phyloP scores from a whole-genome alignment of 495 filamentous ascomycete genomes.

The Chaetomidium leptoderma region DNA sequence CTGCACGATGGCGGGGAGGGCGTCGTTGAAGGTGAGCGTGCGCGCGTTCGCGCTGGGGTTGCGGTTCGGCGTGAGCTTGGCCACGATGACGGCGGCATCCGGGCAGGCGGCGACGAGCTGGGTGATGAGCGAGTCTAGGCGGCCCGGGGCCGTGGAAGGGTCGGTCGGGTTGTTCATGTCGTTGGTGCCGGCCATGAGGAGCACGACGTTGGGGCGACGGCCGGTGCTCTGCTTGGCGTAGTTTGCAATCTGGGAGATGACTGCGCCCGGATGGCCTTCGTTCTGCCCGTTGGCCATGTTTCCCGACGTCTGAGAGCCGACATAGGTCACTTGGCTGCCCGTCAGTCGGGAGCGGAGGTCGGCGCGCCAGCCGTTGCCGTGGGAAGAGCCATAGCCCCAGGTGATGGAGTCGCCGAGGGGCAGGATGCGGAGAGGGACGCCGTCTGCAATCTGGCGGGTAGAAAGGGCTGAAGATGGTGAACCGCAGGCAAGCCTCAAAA shows the following conservation, averaged over 20 bases:
- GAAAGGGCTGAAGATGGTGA: no score
- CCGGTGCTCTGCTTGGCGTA: no score
- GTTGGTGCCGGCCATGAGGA: neutral
- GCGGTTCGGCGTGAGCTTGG: neutral
- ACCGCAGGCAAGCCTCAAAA: no score
- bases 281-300: neutral
- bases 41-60: neutral
- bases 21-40: neutral
- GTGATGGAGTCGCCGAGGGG: slow-evolving; percentile 1
- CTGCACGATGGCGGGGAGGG: neutral
- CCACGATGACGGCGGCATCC: no score
- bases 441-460: no score
- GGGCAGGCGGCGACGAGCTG: no score
- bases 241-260: neutral
- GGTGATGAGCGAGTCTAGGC: no score
- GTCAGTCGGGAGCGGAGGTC: neutral
- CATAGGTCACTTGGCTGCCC: neutral
- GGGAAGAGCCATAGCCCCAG: neutral
- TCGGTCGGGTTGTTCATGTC: neutral
- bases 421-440: neutral
- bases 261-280: neutral
- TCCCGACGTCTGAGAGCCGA: neutral
- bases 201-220: neutral
- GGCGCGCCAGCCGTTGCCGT: neutral
- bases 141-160: neutral